Evolutionary conservation across 352 stramenopile species (phyloP), one percentile per base, ranked within the genome.

Genomic region (Elongisporangium senticosum): DNA sequence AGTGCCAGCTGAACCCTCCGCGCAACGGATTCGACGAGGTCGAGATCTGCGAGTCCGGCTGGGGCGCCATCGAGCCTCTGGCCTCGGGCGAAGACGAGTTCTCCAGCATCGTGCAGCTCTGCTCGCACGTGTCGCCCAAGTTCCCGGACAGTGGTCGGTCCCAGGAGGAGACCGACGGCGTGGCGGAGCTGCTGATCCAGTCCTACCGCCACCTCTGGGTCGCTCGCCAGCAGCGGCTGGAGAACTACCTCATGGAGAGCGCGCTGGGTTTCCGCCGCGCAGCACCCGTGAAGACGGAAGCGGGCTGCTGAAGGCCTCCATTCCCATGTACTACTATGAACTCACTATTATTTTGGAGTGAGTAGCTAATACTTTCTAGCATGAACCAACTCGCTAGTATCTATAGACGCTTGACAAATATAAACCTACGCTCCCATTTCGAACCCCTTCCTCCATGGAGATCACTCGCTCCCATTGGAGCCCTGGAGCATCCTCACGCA

Each of bases 21-120:
- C 64, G 56, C 50, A 49, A 61, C 4, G 65, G 17, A 3, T 64
- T 57, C 50, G 74, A 79, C 43, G 64, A 71, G 19, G 59, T 76
- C 2, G 64, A 81, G 61, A 72, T 84, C 37, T 72, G 72, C 3
- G 74, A 84, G 56, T 77, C 64, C 50, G 74, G 74, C 48, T 84
- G 74, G 74, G 74, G 74, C 6, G 53, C 77, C 6, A 54, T 84
- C n/a, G 69, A 79, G 51, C 57, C 72, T 33, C 52, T 84, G 22
- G 55, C 64, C 28, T 58, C 49, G 2, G 67, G 70, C 19, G 70
- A 75, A 23, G 57, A 65, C 37, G 20, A 48, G 5, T 28, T 53
- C 37, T 77, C 74, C 56, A 84, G 67, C 39, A 73, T 84, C 33
- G 51, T 84, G n/a, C 72, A 84, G 59, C 59, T 84, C n/a, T 81